Conservation (phyloP, 169 alveolate genomes). For the Cryptosporidium andersoni region DNA sequence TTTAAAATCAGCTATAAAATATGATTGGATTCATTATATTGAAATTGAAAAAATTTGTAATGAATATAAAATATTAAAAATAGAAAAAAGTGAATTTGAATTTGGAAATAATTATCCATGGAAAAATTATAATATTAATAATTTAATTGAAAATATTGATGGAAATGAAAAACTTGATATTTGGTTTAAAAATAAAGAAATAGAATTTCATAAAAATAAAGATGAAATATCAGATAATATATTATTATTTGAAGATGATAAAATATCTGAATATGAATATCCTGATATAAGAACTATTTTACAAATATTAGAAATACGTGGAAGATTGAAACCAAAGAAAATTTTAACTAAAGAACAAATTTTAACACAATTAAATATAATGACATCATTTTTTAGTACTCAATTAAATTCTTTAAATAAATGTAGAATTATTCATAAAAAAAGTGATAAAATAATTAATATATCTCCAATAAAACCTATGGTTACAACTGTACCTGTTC, state of each 20-base stretch:
- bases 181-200: slow-evolving; percentile 59
- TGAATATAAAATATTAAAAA: neutral
- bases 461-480: neutral
- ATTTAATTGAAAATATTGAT: neutral
- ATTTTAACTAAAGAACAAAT: slow-evolving; percentile 29
- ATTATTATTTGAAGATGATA: neutral
- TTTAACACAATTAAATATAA: slow-evolving; percentile 34
- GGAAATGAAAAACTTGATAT: slow-evolving; percentile 31
- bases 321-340: neutral
- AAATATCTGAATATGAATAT: slow-evolving; percentile 1
- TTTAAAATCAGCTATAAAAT: slow-evolving; percentile 6
- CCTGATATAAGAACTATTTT: slow-evolving; percentile 28
- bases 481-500: too few species aligned
- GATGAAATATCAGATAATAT: neutral
- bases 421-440: slow-evolving; percentile 38
- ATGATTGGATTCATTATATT: slow-evolving; percentile 27
- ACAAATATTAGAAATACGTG: neutral
- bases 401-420: slow-evolving; percentile 57
- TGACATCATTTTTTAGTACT: slow-evolving; percentile 35
- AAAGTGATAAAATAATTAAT: neutral
- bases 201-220: neutral
- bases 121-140: slow-evolving; percentile 9
- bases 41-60: neutral
- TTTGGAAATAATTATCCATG: neutral
- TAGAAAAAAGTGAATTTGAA: neutral